phyloP scores from a whole-genome alignment of 164 flowering plant genomes.

The Vitis cinerea region DNA sequence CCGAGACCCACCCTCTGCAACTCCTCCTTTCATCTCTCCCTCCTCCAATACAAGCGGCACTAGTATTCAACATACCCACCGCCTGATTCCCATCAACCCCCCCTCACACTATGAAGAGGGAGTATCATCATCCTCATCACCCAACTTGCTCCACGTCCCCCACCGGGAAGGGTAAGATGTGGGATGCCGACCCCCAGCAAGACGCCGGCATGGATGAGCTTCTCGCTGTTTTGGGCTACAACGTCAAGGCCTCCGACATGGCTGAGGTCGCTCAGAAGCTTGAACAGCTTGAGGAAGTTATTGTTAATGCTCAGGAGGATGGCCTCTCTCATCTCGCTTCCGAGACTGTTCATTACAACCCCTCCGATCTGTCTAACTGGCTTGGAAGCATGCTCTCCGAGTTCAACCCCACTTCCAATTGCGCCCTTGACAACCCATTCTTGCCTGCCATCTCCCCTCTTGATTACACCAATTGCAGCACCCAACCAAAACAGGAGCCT shows the following conservation, averaged over 20 bases:
- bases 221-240: conserved; percentile 72
- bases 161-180: conserved; percentile 41
- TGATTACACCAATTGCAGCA: conserved; percentile 20
- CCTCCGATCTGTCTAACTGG: conserved; percentile 68
- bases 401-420: conserved; percentile 31
- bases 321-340: conserved; percentile 51
- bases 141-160: background rate
- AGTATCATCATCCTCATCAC: conserved; percentile 2
- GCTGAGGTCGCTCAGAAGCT: conserved; percentile 79
- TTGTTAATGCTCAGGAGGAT: conserved; percentile 48
- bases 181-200: conserved; percentile 27
- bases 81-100: no score
- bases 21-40: no score
- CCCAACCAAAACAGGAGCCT: conserved; percentile 3
- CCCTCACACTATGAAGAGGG: conserved; percentile 23
- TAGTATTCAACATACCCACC: no score
- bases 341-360: conserved; percentile 79
- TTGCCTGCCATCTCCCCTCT: background rate
- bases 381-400: conserved; percentile 66
- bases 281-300: conserved; percentile 67
- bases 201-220: conserved; percentile 73
- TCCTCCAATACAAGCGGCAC: no score
- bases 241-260: conserved; percentile 73
- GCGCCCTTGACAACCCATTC: conserved; percentile 1
- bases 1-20: background rate